These are phyloP conservation scores for Exophiala spinifera DNA, from an alignment of 2,329 filamentous ascomycete species.

Conservation along the genomic window DNA sequence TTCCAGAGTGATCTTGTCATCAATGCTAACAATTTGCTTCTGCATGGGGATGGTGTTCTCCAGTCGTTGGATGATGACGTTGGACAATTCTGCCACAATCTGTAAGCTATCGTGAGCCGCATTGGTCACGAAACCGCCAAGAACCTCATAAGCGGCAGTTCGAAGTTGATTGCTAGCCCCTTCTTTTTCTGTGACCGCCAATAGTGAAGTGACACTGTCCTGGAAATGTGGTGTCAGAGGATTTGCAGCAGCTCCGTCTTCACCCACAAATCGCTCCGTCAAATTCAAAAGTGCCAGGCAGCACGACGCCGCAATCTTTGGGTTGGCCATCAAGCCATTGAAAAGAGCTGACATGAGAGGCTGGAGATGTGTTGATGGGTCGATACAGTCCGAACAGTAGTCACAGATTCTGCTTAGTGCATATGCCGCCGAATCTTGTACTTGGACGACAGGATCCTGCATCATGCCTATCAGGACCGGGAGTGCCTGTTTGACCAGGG, in stretches of 20 bases:
- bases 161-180: conserved; percentile 78
- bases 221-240: conserved; percentile 89
- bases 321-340: conserved; percentile 80
- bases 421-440: conserved; percentile 94
- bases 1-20: conserved; percentile 91
- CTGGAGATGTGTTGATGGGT: conserved; percentile 76
- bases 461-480: conserved; percentile 89
- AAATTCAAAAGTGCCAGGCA: conserved; percentile 99
- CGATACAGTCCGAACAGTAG: conserved; percentile 85
- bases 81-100: conserved; percentile 76
- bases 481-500: conserved; percentile 92
- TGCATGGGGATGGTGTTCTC: conserved; percentile 88
- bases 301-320: conserved; percentile 97
- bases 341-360: conserved; percentile 86
- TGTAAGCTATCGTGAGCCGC: conserved; percentile 80
- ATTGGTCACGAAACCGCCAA: conserved; percentile 91
- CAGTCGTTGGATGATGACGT: conserved; percentile 84
- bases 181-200: conserved; percentile 75
- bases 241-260: conserved; percentile 73
- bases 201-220: conserved; percentile 79
- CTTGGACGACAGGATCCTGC: conserved; percentile 82
- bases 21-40: conserved; percentile 89
- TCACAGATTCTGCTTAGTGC: conserved; percentile 95
- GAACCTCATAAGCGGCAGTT: conserved; percentile 93
- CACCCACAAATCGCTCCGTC: conserved; percentile 89